Percentiles rank a stretch among this genome's conserved stretches.
These are phyloP conservation scores for Lepidium aucheri DNA, from an alignment of 345 rosid genomes.

Conservation along the genomic window DNA sequence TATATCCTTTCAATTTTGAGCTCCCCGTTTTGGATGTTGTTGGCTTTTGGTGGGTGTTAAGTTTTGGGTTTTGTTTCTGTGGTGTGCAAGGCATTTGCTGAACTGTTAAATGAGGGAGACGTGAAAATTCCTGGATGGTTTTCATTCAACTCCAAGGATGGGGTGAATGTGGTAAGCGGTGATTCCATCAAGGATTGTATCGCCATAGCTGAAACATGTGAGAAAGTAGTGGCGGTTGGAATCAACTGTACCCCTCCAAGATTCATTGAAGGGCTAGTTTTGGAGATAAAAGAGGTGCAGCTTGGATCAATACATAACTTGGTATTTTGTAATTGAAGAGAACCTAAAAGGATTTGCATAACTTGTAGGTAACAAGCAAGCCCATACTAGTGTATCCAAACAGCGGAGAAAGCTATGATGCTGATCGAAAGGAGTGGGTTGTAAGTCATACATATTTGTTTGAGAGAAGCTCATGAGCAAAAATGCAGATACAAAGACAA, in stretches of 20 bases:
- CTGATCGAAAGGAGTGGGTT: conserved; percentile 62
- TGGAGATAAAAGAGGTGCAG: conserved; percentile 44
- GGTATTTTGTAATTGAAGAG: neutral
- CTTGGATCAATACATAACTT: neutral
- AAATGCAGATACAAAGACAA: neutral
- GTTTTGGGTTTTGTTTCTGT: neutral
- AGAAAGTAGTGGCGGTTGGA: conserved; percentile 63
- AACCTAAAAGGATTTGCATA: neutral
- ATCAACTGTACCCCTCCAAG: conserved; percentile 87
- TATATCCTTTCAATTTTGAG: neutral
- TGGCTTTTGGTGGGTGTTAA: conserved; percentile 1
- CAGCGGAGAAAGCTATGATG: conserved; percentile 73
- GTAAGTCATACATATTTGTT: conserved; percentile 33
- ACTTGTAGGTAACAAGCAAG: conserved; percentile 59
- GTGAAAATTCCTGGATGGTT: conserved; percentile 68
- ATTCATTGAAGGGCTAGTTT: conserved; percentile 52
- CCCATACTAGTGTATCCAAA: conserved; percentile 69
- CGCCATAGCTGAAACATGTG: conserved; percentile 54
- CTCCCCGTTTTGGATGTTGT: neutral
- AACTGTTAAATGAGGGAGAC: conserved; percentile 58
- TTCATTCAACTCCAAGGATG: conserved; percentile 74
- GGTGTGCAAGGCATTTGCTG: conserved; percentile 48
- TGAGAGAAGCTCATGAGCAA: neutral
- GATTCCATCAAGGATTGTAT: conserved; percentile 59
- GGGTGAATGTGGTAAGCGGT: conserved; percentile 65